A percentile compares a stretch with the other conserved stretches of the same genome.
Evolutionary conservation across 441 rosid species (phyloP).

Genomic region (Arabidopsis hybrid): DNA sequence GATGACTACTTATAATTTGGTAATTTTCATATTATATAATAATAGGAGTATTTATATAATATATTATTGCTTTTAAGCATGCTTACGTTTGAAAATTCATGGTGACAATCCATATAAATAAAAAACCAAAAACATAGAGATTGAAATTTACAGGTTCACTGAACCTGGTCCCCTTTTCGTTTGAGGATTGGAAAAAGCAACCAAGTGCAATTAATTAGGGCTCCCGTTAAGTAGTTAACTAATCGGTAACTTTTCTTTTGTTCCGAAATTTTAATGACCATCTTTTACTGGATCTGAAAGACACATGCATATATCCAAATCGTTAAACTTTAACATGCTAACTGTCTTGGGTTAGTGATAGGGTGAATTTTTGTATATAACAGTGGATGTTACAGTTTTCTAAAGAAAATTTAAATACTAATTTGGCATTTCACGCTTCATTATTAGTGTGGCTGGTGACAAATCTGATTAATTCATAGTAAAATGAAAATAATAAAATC

Average conservation of each 20-base stretch:
- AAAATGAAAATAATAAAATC: not conserved
- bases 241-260: not conserved
- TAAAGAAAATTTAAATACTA: not conserved
- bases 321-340: not conserved
- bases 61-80: slow-evolving; percentile 26
- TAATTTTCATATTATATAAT: slow-evolving; percentile 1
- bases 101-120: slow-evolving; percentile 5
- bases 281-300: not conserved
- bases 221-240: not conserved
- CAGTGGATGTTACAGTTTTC: not conserved
- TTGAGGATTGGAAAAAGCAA: not conserved
- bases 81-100: slow-evolving; percentile 37
- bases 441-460: not conserved
- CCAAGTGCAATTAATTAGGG: slow-evolving; percentile 8
- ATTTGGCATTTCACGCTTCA: not conserved
- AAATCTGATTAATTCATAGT: not conserved
- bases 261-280: not conserved
- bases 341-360: not conserved
- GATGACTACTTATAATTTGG: not conserved
- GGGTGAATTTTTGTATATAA: not conserved
- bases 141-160: slow-evolving; percentile 20
- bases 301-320: not conserved
- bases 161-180: slow-evolving; percentile 39
- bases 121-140: not conserved
- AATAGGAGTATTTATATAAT: not conserved